Base-by-base conservation (phyloP, 495 filamentous ascomycete species). In the Sphaerosporella brunnea region DNA sequence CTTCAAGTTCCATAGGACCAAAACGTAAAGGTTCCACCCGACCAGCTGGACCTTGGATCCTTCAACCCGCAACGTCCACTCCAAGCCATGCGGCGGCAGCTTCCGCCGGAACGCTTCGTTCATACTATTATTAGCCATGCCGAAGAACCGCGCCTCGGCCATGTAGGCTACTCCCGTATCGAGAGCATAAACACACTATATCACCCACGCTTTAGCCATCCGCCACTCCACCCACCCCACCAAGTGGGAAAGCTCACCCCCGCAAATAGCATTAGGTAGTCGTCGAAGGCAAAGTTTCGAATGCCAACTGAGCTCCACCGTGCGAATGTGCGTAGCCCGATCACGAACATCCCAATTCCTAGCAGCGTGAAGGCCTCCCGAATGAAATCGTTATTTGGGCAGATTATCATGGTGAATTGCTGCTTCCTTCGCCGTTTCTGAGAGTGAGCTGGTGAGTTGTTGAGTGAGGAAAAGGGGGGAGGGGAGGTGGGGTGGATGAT, bases 261-360 rank as follows among this genome's bases (percentile, higher is more conserved):
- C 2, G 70, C 72, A 19, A 77, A 15, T 13, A 72, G 51, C 73
- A 77, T 77, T 8, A 79, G 51, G 58, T 74, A 77, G 53, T 79
- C 75, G 56, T 79, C 75, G 0, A 66, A 53, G 47, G 70, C 66
- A 44, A 72, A 69, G 13, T 67, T 66, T 38, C 55, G 61, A 5
- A 69, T 55, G 2, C 74, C 73, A n/a, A 70, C 69, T 15, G 66
- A 66, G 36, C 53, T 61, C 59, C 69, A 70, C 56, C 75, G 61
- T 5, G 69, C 69, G 9, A 59, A 62, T n/a, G 67, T 58, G 2
- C 74, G 68, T 5, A 73, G 53, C 2, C 49, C 60, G 35, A 79
- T 72, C 39, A 74, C 52, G 39, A 64, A 36, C 7, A 75, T 58
- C 15, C 67, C 72, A 10, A 74, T 25, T 0, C 54, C 69, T 18